These are phyloP conservation scores for Penicillium angulare DNA, from an alignment of 495 filamentous ascomycete genomes.

Conservation along the genomic window DNA sequence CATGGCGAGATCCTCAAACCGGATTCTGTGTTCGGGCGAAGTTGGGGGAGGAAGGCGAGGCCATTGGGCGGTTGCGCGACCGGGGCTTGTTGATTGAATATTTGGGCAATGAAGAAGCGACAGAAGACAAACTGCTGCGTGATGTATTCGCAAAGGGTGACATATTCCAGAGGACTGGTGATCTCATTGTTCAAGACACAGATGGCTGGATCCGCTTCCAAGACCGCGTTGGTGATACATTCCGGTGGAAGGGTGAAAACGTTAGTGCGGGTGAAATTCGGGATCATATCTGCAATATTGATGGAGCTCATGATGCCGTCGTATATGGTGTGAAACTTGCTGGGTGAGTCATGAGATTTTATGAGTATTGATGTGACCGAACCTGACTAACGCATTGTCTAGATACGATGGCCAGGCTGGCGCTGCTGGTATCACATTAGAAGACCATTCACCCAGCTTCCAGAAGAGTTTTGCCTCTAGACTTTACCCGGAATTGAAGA, in stretches of 20 bases:
- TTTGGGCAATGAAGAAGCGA: conserved; percentile 70
- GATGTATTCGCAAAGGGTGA: conserved; percentile 81
- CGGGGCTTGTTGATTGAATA: conserved; percentile 75
- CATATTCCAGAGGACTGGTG: conserved; percentile 80
- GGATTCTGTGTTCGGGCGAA: conserved; percentile 64
- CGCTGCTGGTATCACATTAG: conserved; percentile 48
- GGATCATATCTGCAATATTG: conserved; percentile 47
- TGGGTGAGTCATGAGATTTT: conserved; percentile 26
- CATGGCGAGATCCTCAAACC: conserved; percentile 66
- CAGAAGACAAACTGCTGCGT: conserved; percentile 72
- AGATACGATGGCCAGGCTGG: conserved; percentile 55
- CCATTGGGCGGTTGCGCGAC: conserved; percentile 68
- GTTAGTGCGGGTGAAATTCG: conserved; percentile 73
- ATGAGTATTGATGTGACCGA: neutral
- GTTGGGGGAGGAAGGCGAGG: conserved; percentile 71
- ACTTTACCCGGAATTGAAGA: conserved; percentile 41
- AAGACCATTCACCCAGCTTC: conserved; percentile 28
- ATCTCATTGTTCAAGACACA: conserved; percentile 68
- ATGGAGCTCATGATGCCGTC: conserved; percentile 47
- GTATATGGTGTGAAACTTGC: conserved; percentile 50
- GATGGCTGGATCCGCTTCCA: conserved; percentile 77
- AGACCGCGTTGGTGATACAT: conserved; percentile 92
- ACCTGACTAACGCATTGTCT: neutral
- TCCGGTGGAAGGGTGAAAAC: conserved; percentile 94
- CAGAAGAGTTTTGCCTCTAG: conserved; percentile 35